These are phyloP conservation scores for Antrodiella citrinella DNA, from an alignment of 768 basidiomycete genomes.

Conservation along the genomic window DNA sequence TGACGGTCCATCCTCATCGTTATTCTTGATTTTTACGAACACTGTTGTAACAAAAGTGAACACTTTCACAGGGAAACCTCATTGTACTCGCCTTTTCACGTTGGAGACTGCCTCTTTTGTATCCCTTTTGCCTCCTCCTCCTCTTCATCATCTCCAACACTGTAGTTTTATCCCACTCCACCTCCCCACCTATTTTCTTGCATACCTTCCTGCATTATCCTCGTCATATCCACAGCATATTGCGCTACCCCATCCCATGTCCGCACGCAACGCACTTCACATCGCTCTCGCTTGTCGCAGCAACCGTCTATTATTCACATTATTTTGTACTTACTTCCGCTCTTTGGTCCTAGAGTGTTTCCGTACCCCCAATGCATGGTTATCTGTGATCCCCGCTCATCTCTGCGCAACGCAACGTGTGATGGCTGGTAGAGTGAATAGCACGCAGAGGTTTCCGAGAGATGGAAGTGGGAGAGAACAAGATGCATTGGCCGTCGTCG, in stretches of 20 bases:
- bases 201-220: not conserved
- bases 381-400: not conserved
- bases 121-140: conserved; percentile 5
- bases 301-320: conserved; percentile 6
- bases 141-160: conserved; percentile 2
- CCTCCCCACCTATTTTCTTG: not conserved
- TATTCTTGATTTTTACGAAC: conserved; percentile 12
- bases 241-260: not conserved
- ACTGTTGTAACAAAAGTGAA: conserved; percentile 14
- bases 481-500: not conserved
- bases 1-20: conserved; percentile 13
- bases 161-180: conserved; percentile 7
- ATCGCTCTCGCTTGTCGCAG: conserved; percentile 1
- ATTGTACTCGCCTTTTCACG: conserved; percentile 12
- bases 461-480: not conserved
- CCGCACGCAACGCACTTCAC: conserved; percentile 3
- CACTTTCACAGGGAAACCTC: conserved; percentile 3
- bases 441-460: not conserved
- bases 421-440: not conserved
- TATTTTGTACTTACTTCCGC: conserved; percentile 9
- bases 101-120: conserved; percentile 1
- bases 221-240: not conserved
- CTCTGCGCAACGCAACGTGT: too few species aligned
- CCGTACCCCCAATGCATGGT: not conserved
- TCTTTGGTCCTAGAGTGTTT: conserved; percentile 1